Percentiles rank a stretch among this genome's conserved stretches.
These are phyloP conservation scores for Heterobasidion parviporum DNA, from an alignment of 1,284 basidiomycete species.

Conservation along the genomic window DNA sequence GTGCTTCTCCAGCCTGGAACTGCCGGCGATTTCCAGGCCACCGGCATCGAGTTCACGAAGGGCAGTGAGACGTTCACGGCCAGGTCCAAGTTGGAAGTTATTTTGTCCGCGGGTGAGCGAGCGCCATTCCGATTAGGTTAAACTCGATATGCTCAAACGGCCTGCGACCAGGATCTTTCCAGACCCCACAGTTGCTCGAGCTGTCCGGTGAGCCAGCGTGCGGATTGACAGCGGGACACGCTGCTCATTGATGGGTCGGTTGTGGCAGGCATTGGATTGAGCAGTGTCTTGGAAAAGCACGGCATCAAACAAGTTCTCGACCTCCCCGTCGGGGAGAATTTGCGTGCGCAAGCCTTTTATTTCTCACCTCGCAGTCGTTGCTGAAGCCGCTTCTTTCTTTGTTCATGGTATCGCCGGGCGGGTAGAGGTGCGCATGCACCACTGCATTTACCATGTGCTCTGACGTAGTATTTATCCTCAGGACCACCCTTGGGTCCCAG, in stretches of 20 bases:
- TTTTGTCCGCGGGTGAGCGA: conserved; percentile 19
- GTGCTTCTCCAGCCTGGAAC: not conserved
- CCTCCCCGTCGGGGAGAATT: conserved; percentile 3
- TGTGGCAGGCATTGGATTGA: not conserved
- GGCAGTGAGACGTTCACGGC: conserved; percentile 14
- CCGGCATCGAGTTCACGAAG: conserved; percentile 19
- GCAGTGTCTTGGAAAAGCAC: not conserved
- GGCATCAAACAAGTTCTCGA: conserved; percentile 1
- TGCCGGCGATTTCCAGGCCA: conserved; percentile 9
- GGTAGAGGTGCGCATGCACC: not conserved
- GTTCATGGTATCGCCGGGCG: not conserved
- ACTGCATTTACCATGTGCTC: not conserved
- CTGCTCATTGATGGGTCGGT: no score
- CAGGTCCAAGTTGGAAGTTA: conserved; percentile 21
- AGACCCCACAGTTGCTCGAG: conserved; percentile 3
- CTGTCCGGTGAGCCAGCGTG: not conserved
- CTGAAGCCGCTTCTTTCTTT: not conserved
- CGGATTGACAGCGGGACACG: no score
- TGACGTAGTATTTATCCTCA: not conserved
- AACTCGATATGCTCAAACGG: no score
- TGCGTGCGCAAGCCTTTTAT: not conserved
- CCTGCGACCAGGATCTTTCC: not conserved
- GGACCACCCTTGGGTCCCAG: conserved; percentile 3
- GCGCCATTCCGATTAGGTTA: no score
- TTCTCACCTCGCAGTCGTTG: not conserved